Evolutionary conservation across 495 filamentous ascomycete species (phyloP).

Genomic region (Bacidia rubella): DNA sequence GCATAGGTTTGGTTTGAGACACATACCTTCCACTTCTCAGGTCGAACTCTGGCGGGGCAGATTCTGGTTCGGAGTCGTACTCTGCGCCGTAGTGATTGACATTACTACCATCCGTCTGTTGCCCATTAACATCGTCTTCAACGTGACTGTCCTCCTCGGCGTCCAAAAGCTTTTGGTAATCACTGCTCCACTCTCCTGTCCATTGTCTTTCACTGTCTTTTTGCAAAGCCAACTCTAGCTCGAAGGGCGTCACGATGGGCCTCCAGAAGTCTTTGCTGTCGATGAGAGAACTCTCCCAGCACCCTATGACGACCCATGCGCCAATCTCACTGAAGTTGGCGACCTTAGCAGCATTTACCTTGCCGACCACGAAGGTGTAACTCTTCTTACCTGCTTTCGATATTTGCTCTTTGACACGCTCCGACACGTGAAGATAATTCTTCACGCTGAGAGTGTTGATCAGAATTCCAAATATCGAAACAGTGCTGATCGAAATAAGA

Average conservation of each 20-base stretch:
- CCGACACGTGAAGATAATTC: conserved; percentile 74
- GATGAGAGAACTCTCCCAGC: conserved; percentile 90
- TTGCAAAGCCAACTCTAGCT: conserved; percentile 61
- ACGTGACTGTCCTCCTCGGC: background rate
- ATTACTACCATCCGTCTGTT: background rate
- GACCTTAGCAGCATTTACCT: conserved; percentile 87
- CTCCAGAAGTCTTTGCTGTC: conserved; percentile 74
- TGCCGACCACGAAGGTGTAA: conserved; percentile 93
- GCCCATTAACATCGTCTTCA: background rate
- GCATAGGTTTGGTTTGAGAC: conserved; percentile 71
- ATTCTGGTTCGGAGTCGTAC: conserved; percentile 46
- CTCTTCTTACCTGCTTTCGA: conserved; percentile 71
- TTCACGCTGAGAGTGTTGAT: conserved; percentile 88
- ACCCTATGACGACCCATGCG: conserved; percentile 94
- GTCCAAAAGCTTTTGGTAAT: conserved; percentile 48
- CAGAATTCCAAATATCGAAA: conserved; percentile 76
- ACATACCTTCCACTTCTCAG: conserved; percentile 78
- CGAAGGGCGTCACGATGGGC: conserved; percentile 84
- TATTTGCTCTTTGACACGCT: conserved; percentile 56
- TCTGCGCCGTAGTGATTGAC: conserved; percentile 24
- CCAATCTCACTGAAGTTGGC: conserved; percentile 93
- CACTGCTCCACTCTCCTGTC: conserved; percentile 64
- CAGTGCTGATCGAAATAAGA: conserved; percentile 65
- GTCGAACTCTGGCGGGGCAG: conserved; percentile 80
- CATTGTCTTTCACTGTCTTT: conserved; percentile 58